Evolutionary conservation across 2,329 filamentous ascomycete genomes (phyloP), one percentile per base, ranked within the genome.

Genomic region (Claviceps sp.): DNA sequence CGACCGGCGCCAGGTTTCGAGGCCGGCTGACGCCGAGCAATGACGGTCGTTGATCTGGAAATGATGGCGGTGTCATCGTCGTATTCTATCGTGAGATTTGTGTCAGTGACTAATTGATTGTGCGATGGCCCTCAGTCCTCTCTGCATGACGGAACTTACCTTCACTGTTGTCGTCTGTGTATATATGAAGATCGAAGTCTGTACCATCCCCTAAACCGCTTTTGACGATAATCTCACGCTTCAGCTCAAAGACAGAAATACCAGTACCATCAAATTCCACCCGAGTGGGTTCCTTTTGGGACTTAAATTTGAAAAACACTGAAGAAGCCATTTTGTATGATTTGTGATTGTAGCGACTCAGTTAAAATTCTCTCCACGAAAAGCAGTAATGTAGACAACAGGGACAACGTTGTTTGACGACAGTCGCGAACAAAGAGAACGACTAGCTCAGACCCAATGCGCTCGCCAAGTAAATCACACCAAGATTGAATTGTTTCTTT

Each of bases 231-330:
- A 98, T 98, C 72, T 97, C 93, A 74, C 91, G 87, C 74, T 98
- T 98, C 65, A 98, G 78, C 67, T 98, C 94, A 72, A 97, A 98
- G 57, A 97, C 93, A 56, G 91, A 95, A 65, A 97, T 95, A 70
- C 89, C 89, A 62, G 91, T 96, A 65, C 93, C 93, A 71, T 98
- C 91, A 69, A 98, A 97, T 65, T 90, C 87, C 63, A 98, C 89
- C 65, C 90, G 83, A 53, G 89, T 89, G 55, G 89, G 88, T 66
- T 97, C 93, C 74, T 89, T 96, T 67, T 94, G 89, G 61, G 91
- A 97, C 74, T 96, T 97, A 84, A 98, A 98, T 74, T 95, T 95
- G 87, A 96, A 98, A 73, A 96, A 97, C 65, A 98, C 93, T 59
- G 90, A 97, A 53, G 93, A 95, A 67, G 89, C 82, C 90, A 96